A percentile compares a stretch with the other conserved stretches of the same genome.
Conservation (phyloP, 371 early-diverging fungal genomes). For the Actinomucor elegans region DNA sequence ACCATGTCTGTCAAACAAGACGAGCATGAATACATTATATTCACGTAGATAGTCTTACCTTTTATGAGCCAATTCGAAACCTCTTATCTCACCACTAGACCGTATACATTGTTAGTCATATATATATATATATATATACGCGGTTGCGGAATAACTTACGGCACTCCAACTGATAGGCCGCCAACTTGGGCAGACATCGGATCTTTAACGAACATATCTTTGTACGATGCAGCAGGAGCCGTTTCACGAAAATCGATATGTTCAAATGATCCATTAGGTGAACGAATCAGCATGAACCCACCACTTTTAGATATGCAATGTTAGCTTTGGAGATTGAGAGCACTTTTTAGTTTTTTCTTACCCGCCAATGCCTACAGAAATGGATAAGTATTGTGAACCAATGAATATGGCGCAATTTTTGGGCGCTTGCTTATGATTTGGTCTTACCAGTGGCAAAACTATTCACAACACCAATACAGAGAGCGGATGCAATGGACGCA, state of each 20-base stretch:
- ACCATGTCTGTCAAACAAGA: too few species aligned
- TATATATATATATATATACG: too few species aligned
- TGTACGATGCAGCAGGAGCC: conserved; percentile 75
- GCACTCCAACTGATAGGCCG: conserved; percentile 87
- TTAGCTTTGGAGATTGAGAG: not conserved
- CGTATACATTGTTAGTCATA: too few species aligned
- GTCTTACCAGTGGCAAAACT: conserved; percentile 90
- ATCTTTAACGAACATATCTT: conserved; percentile 70
- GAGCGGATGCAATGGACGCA: conserved; percentile 90
- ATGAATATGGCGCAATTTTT: conserved; percentile 21
- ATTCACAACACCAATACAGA: conserved; percentile 95
- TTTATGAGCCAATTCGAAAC: conserved; percentile 82
- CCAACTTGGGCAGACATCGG: conserved; percentile 73
- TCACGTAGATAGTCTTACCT: too few species aligned
- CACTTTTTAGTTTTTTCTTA: conserved; percentile 6
- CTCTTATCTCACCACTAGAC: conserved; percentile 80
- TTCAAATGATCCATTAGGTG: conserved; percentile 57
- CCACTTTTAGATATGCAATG: conserved; percentile 57
- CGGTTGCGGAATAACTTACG: too few species aligned
- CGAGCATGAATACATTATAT: too few species aligned
- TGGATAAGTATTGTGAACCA: not conserved
- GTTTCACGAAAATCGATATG: conserved; percentile 86
- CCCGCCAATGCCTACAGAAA: conserved; percentile 44
- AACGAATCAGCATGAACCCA: conserved; percentile 95
- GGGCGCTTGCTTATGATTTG: not conserved